Conservation (phyloP, 257 asterid genomes). For the Schizonepeta tenuifolia region DNA sequence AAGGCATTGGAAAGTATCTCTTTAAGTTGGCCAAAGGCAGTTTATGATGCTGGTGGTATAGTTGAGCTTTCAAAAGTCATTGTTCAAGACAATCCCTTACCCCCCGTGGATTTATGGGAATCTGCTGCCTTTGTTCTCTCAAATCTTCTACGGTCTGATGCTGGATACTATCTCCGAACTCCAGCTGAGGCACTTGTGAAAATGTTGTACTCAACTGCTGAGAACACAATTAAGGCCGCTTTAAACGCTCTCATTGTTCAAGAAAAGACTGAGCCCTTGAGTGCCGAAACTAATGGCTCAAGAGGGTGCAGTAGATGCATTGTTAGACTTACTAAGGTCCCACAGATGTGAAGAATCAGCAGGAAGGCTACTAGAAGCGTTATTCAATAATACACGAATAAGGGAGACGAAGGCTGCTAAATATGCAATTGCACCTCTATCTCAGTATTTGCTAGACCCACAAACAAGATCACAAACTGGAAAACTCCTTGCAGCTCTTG, state of each 20-base stretch:
- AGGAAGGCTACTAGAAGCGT: conserved; percentile 69
- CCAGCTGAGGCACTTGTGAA: conserved; percentile 75
- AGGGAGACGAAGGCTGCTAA: conserved; percentile 80
- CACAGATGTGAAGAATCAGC: conserved; percentile 80
- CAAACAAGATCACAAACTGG: conserved; percentile 73
- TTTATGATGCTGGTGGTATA: conserved; percentile 87
- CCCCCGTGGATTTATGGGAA: conserved; percentile 69
- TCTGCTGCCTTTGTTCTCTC: conserved; percentile 77
- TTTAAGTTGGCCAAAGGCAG: conserved; percentile 79
- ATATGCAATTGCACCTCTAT: conserved; percentile 82
- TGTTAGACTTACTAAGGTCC: conserved; percentile 80
- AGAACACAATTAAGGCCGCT: conserved; percentile 60
- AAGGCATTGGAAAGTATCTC: conserved; percentile 77
- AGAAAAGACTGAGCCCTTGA: conserved; percentile 65
- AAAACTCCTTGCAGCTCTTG: conserved; percentile 79
- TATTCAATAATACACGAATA: conserved; percentile 62
- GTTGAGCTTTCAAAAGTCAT: conserved; percentile 80
- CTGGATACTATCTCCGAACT: conserved; percentile 61
- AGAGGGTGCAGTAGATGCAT: conserved; percentile 83
- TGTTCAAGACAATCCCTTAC: conserved; percentile 77
- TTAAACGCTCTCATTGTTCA: conserved; percentile 70
- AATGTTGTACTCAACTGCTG: conserved; percentile 62
- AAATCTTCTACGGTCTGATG: conserved; percentile 56
- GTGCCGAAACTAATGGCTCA: conserved; percentile 74
- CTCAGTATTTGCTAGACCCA: conserved; percentile 87